These are phyloP conservation scores for Ustilago trichophora DNA, from an alignment of 1,284 basidiomycete genomes.

Conservation along the genomic window DNA sequence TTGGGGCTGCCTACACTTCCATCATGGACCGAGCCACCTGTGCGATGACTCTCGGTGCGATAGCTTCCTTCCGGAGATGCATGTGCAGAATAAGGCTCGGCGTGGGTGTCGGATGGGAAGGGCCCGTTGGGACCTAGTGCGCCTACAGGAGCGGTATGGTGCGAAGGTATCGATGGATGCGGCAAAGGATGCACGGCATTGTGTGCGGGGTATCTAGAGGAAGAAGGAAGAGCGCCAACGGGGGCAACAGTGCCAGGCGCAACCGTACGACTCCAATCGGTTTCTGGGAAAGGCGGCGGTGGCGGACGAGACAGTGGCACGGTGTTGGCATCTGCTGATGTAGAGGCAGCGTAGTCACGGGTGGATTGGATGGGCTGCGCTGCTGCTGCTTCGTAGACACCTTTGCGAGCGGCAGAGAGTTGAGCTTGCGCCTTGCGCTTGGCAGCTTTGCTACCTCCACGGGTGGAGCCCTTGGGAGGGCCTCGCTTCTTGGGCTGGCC, in stretches of 20 bases:
- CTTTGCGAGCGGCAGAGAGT: slow-evolving; percentile 5
- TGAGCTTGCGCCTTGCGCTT: slow-evolving; percentile 21
- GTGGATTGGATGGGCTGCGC: slow-evolving; percentile 20
- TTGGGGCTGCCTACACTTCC: slow-evolving; percentile 32
- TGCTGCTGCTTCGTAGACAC: slow-evolving; percentile 13
- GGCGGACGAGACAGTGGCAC: slow-evolving; percentile 14
- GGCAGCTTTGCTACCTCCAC: slow-evolving; percentile 39
- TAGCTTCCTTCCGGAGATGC: slow-evolving; percentile 19
- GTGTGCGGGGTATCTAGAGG: slow-evolving; percentile 15
- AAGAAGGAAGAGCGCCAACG: background rate
- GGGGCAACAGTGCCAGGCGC: background rate
- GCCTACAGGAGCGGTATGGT: background rate
- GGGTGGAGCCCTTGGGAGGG: slow-evolving; percentile 53
- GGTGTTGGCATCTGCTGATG: background rate
- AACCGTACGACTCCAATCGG: slow-evolving; percentile 8
- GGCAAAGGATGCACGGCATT: background rate
- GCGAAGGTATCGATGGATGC: background rate
- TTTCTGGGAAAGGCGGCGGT: slow-evolving; percentile 8
- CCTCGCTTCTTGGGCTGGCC: slow-evolving; percentile 56
- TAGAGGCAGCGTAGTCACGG: slow-evolving; percentile 12
- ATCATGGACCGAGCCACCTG: slow-evolving; percentile 14
- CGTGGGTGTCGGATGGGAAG: background rate
- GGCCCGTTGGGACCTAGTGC: background rate
- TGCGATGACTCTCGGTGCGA: slow-evolving; percentile 23
- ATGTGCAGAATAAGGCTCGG: slow-evolving; percentile 12